A percentile compares a stretch with the other conserved stretches of the same genome.
Conservation (phyloP, 2,329 filamentous ascomycete genomes). For the Aspergillus aculeatinus region DNA sequence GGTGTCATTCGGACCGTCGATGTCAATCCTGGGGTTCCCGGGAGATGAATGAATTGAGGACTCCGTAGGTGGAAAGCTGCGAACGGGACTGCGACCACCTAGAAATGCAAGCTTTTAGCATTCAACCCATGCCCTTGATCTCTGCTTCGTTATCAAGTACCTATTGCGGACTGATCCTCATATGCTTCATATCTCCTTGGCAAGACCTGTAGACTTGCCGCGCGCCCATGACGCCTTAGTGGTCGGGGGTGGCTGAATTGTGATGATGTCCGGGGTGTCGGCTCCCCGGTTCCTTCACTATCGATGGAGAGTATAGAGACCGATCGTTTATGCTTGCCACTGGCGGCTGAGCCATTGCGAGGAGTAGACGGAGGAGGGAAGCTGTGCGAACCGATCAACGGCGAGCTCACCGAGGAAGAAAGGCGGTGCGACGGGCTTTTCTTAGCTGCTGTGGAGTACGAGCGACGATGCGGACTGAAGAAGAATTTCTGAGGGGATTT, state of each 20-base stretch:
- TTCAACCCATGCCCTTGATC: neutral
- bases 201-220: slow-evolving; percentile 76
- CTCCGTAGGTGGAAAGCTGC: slow-evolving; percentile 32
- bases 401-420: slow-evolving; percentile 42
- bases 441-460: slow-evolving; percentile 34
- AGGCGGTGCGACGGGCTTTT: slow-evolving; percentile 38
- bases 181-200: slow-evolving; percentile 49
- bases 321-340: slow-evolving; percentile 70
- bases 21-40: slow-evolving; percentile 34
- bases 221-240: slow-evolving; percentile 68
- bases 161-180: slow-evolving; percentile 41
- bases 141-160: slow-evolving; percentile 27
- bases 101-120: slow-evolving; percentile 10
- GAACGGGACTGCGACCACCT: slow-evolving; percentile 36
- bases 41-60: slow-evolving; percentile 31
- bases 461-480: slow-evolving; percentile 36
- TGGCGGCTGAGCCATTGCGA: slow-evolving; percentile 31
- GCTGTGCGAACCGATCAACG: slow-evolving; percentile 40
- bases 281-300: slow-evolving; percentile 42
- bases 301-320: slow-evolving; percentile 81
- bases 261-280: slow-evolving; percentile 30
- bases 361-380: slow-evolving; percentile 41
- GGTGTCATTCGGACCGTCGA: slow-evolving; percentile 29
- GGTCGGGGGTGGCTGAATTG: slow-evolving; percentile 51
- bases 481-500: slow-evolving; percentile 40